A percentile compares a stretch with the other conserved stretches of the same genome.
These are phyloP conservation scores for Epipyxis sp. DNA, from an alignment of 108 stramenopile species.

Conservation along the genomic window DNA sequence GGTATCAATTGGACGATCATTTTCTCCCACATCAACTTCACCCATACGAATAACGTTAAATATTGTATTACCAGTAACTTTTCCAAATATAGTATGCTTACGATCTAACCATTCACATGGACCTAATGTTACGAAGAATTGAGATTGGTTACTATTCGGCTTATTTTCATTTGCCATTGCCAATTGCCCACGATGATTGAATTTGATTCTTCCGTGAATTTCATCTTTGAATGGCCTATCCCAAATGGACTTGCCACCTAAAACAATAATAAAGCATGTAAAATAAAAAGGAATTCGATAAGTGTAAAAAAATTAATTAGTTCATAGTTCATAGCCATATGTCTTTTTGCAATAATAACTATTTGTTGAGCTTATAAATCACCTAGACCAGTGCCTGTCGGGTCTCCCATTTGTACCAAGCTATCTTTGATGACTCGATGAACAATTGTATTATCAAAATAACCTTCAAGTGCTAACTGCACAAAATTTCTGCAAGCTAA, in stretches of 20 bases:
- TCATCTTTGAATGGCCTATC: slow-evolving; percentile 66
- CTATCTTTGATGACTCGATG: slow-evolving; percentile 75
- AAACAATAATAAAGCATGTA: too few relatives aligned
- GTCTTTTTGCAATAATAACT: slow-evolving; percentile 31
- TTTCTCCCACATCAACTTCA: slow-evolving; percentile 61
- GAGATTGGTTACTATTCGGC: slow-evolving; percentile 66
- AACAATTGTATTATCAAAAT: slow-evolving; percentile 60
- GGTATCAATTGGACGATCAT: slow-evolving; percentile 54
- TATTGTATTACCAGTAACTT: slow-evolving; percentile 76
- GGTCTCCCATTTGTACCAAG: slow-evolving; percentile 74
- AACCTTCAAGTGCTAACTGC: slow-evolving; percentile 83
- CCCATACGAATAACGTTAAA: slow-evolving; percentile 89
- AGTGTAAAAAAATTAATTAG: slow-evolving; percentile 40
- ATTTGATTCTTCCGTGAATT: slow-evolving; percentile 75
- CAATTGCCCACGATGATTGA: slow-evolving; percentile 85
- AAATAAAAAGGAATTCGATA: background rate
- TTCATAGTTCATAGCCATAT: slow-evolving; percentile 11
- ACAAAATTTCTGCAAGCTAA: slow-evolving; percentile 76
- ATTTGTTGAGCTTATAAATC: slow-evolving; percentile 45
- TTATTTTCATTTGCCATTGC: slow-evolving; percentile 75
- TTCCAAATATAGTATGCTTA: slow-evolving; percentile 35
- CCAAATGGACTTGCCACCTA: background rate
- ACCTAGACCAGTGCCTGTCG: slow-evolving; percentile 66
- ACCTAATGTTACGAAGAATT: slow-evolving; percentile 86
- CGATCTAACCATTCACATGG: slow-evolving; percentile 21